Evolutionary conservation across 208 protist genomes (phyloP).

Genomic region (Wallacemonas sp.): DNA sequence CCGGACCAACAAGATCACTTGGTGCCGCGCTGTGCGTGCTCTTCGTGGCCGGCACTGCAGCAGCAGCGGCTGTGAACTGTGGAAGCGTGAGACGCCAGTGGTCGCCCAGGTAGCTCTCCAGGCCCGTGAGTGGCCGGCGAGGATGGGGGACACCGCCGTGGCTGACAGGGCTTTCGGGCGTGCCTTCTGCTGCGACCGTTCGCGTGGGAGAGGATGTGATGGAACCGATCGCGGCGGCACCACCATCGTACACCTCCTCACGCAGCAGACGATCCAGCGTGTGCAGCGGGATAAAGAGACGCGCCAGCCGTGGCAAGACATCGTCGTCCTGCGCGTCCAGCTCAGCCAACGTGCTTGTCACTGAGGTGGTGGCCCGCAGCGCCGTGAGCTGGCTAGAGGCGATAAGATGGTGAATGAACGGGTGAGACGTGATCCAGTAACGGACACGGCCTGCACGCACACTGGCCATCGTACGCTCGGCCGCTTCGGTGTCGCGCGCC

Average conservation of each 20-base stretch:
- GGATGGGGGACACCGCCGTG: neutral
- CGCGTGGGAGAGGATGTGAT: too few species aligned
- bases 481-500: too few species aligned
- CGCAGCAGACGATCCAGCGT: conserved; percentile 1
- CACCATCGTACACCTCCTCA: too few species aligned
- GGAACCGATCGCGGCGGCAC: too few species aligned
- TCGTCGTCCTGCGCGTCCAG: neutral
- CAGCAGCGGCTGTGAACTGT: neutral
- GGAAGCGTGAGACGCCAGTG: conserved; percentile 6
- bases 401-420: conserved; percentile 50
- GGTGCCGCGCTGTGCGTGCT: neutral
- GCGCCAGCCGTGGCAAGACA: neutral
- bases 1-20: neutral
- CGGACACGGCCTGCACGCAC: neutral
- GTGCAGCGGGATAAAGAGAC: neutral
- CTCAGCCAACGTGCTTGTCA: neutral
- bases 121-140: neutral
- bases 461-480: neutral
- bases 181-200: too few species aligned
- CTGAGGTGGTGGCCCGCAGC: neutral
- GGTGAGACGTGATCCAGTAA: conserved; percentile 35
- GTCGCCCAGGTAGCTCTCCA: conserved; percentile 7
- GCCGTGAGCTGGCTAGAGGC: conserved; percentile 44
- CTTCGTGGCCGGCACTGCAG: too few species aligned
- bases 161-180: too few species aligned